phyloP scores from a whole-genome alignment of 768 basidiomycete genomes.

The Mycena chlorophos region DNA sequence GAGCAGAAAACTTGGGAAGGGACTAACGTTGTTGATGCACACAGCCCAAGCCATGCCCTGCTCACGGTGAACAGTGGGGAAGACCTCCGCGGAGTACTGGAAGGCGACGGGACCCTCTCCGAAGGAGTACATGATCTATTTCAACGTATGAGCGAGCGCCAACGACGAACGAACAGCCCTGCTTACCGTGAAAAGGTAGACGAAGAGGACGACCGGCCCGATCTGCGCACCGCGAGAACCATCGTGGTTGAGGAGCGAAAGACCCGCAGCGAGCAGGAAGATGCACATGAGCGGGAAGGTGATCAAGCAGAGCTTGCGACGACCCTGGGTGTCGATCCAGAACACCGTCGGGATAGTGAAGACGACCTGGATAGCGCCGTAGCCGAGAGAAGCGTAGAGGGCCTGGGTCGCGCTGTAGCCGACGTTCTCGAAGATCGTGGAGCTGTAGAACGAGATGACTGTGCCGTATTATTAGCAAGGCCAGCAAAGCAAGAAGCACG shows the following conservation, averaged over 20 bases:
- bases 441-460: conserved; percentile 42
- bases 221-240: not conserved
- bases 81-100: conserved; percentile 44
- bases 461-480: not conserved
- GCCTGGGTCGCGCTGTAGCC: conserved; percentile 27
- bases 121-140: conserved; percentile 18
- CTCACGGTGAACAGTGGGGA: conserved; percentile 22
- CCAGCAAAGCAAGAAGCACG: not conserved
- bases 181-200: conserved; percentile 28
- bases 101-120: conserved; percentile 40
- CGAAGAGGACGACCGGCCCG: conserved; percentile 21
- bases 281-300: conserved; percentile 48
- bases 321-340: conserved; percentile 24
- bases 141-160: too few species aligned
- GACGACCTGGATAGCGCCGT: conserved; percentile 29
- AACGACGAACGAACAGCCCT: too few species aligned
- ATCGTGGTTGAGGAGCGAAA: conserved; percentile 32
- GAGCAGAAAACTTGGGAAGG: not conserved
- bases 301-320: conserved; percentile 25
- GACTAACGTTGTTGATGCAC: conserved; percentile 17
- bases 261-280: conserved; percentile 40
- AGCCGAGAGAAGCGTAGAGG: conserved; percentile 34
- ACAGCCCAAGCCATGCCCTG: conserved; percentile 34
- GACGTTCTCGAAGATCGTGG: conserved; percentile 38
- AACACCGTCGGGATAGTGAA: conserved; percentile 21